These are phyloP conservation scores for Termitomyces sp. DNA, from an alignment of 768 basidiomycete species.

Conservation along the genomic window DNA sequence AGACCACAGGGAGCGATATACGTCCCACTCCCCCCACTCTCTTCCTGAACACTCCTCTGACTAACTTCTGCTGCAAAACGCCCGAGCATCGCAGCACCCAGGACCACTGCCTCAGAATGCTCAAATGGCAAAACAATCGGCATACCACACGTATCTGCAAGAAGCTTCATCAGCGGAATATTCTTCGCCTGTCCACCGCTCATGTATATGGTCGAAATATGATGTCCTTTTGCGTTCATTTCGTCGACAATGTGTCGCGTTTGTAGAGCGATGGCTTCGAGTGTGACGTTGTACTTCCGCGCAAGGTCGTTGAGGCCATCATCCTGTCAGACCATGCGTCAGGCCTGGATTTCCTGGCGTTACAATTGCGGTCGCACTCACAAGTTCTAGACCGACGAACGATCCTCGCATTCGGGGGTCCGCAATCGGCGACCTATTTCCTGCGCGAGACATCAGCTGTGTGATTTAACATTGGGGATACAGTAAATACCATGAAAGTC, in stretches of 20 bases:
- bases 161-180: conserved; percentile 77
- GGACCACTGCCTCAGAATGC: conserved; percentile 77
- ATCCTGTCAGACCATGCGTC: conserved; percentile 41
- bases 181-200: conserved; percentile 94
- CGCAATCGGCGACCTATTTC: conserved; percentile 94
- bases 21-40: conserved; percentile 17
- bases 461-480: background rate
- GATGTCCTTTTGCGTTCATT: conserved; percentile 82
- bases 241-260: conserved; percentile 90
- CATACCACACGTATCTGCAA: conserved; percentile 81
- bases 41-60: conserved; percentile 13
- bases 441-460: conserved; percentile 31
- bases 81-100: conserved; percentile 92
- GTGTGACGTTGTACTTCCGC: conserved; percentile 82
- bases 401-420: conserved; percentile 95
- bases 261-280: conserved; percentile 92
- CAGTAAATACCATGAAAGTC: conserved; percentile 74
- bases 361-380: conserved; percentile 20
- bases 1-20: conserved; percentile 16
- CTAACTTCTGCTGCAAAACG: conserved; percentile 69
- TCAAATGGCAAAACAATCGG: conserved; percentile 80
- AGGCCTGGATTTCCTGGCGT: background rate
- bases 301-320: conserved; percentile 76
- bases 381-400: conserved; percentile 81
- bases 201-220: conserved; percentile 83